These are phyloP conservation scores for Piper betle DNA, from an alignment of 164 flowering plant species.

Conservation along the genomic window DNA sequence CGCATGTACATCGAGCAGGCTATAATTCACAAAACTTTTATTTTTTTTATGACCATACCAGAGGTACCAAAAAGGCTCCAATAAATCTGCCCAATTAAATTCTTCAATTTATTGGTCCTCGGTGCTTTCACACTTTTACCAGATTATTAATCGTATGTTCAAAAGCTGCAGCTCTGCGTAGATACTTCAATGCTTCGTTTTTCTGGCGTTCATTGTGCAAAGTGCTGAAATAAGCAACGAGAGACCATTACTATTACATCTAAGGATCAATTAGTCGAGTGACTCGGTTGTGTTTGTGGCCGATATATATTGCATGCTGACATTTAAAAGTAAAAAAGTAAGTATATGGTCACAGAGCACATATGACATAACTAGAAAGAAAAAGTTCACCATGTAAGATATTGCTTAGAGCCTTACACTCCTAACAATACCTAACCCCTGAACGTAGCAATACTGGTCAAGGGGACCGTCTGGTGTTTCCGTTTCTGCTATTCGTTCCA, in stretches of 20 bases:
- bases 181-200: constrained; percentile 45
- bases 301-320: no score
- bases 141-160: constrained; percentile 28
- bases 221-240: constrained; percentile 25
- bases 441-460: constrained; percentile 61
- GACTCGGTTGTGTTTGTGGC: no score
- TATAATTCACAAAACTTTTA: no score
- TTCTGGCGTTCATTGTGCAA: constrained; percentile 32
- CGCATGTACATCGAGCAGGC: no score
- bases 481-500: constrained; percentile 49
- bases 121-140: constrained; percentile 36
- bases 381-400: not conserved
- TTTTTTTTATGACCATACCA: not conserved
- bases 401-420: constrained; percentile 28
- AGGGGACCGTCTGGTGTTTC: constrained; percentile 67
- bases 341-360: no score
- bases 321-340: no score
- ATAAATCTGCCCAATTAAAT: not conserved
- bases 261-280: not conserved
- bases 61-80: not conserved
- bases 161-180: constrained; percentile 40
- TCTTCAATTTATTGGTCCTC: constrained; percentile 3
- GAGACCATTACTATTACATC: not conserved
- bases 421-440: constrained; percentile 55
- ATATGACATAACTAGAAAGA: not conserved